These are phyloP conservation scores for Phytopythium helicoides DNA, from an alignment of 352 stramenopile genomes.

Conservation along the genomic window DNA sequence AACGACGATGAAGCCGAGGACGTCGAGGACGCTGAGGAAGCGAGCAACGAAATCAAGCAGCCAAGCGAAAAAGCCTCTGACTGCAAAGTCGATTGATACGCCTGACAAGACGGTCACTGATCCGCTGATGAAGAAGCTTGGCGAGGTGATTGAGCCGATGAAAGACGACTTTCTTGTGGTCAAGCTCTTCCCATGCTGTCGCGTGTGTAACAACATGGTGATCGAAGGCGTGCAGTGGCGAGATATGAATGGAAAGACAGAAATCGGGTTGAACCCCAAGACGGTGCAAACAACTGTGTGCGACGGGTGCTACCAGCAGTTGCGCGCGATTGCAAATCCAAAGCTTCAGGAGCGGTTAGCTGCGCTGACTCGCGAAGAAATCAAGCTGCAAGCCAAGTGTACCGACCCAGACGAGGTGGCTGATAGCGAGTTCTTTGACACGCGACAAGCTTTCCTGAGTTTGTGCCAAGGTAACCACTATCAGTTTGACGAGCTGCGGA, in stretches of 20 bases:
- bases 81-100: constrained; percentile 57
- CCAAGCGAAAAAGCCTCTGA: constrained; percentile 17
- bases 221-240: constrained; percentile 68
- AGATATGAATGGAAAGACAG: constrained; percentile 60
- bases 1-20: constrained; percentile 34
- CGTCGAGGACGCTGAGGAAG: constrained; percentile 23
- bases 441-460: constrained; percentile 97
- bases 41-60: constrained; percentile 11
- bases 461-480: constrained; percentile 98
- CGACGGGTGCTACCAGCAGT: constrained; percentile 77
- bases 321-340: constrained; percentile 40
- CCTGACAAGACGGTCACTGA: constrained; percentile 69
- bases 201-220: constrained; percentile 73
- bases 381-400: constrained; percentile 69
- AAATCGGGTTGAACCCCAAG: constrained; percentile 59
- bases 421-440: constrained; percentile 94
- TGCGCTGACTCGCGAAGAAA: constrained; percentile 46
- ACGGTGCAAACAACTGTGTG: constrained; percentile 73
- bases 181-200: constrained; percentile 83
- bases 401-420: constrained; percentile 80
- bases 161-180: constrained; percentile 90
- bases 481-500: constrained; percentile 98
- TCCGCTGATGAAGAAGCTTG: constrained; percentile 82
- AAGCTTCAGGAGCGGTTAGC: constrained; percentile 50
- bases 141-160: constrained; percentile 87